Conservation (phyloP, 208 protist species). For the Leptomonas pyrrhocoris region DNA sequence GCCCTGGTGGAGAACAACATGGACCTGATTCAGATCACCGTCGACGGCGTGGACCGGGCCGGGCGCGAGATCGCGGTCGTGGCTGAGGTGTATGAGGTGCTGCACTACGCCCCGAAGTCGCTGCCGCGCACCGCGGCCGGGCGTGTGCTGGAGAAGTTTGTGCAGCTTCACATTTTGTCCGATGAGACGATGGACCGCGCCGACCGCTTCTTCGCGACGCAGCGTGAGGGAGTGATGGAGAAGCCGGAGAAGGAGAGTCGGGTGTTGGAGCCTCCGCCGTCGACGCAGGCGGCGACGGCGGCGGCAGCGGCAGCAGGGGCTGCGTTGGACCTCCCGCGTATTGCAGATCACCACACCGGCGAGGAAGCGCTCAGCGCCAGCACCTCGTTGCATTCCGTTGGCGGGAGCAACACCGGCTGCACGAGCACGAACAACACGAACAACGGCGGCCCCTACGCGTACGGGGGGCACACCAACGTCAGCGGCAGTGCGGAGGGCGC, state of each 20-base stretch:
- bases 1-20: conserved; percentile 63
- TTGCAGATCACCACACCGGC: conserved; percentile 15
- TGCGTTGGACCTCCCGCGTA: conserved; percentile 22
- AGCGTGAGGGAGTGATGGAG: conserved; percentile 23
- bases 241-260: conserved; percentile 10
- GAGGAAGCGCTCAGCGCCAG: conserved; percentile 24
- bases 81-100: conserved; percentile 58
- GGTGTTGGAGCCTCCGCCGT: conserved; percentile 8
- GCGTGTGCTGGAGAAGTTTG: conserved; percentile 51
- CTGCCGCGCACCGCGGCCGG: conserved; percentile 31
- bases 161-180: conserved; percentile 48
- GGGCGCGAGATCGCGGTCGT: conserved; percentile 56
- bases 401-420: conserved; percentile 6
- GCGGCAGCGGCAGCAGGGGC: too few species aligned
- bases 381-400: conserved; percentile 18
- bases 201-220: conserved; percentile 22
- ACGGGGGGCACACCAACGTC: neutral
- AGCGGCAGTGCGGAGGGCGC: neutral
- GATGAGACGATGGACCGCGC: conserved; percentile 48
- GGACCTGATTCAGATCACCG: conserved; percentile 59
- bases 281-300: neutral
- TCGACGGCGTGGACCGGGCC: conserved; percentile 52
- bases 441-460: too few species aligned
- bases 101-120: conserved; percentile 23
- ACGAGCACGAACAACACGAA: conserved; percentile 2